Conservation (phyloP, 805 yeast genomes). For the Schizosaccharomyces osmophilus region DNA sequence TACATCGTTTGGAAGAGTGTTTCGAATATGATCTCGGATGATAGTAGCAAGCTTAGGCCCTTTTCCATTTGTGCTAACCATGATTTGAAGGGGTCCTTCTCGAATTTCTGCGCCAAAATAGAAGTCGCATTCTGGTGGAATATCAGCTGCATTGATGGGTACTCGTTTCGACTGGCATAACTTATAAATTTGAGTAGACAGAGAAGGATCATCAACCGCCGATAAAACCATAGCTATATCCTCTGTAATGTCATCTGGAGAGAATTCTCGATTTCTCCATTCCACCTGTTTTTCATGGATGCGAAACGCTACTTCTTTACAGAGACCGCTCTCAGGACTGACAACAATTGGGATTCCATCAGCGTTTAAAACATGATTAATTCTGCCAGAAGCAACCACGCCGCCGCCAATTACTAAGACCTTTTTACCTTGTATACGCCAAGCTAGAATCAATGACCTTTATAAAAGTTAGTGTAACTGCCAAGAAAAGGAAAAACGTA, state of each 20-base stretch:
- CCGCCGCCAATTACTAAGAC: slow-evolving; percentile 59
- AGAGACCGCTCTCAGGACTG: slow-evolving; percentile 18
- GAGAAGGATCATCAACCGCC: slow-evolving; percentile 46
- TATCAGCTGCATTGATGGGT: slow-evolving; percentile 61
- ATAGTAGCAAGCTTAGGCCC: slow-evolving; percentile 51
- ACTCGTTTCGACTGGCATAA: slow-evolving; percentile 20
- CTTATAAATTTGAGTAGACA: slow-evolving; percentile 33
- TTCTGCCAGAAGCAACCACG: slow-evolving; percentile 50
- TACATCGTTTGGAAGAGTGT: slow-evolving; percentile 5
- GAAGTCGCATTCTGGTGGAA: slow-evolving; percentile 63
- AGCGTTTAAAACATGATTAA: slow-evolving; percentile 41
- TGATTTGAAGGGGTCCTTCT: slow-evolving; percentile 47
- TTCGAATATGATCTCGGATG: slow-evolving; percentile 30
- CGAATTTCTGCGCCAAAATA: slow-evolving; percentile 61
- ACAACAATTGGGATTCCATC: slow-evolving; percentile 48
- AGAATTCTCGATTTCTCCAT: slow-evolving; percentile 13
- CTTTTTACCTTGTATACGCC: slow-evolving; percentile 22
- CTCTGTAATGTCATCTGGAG: slow-evolving; percentile 15
- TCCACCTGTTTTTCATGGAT: slow-evolving; percentile 17
- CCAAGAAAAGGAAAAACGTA: no score
- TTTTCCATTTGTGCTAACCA: slow-evolving; percentile 65
- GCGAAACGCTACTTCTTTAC: slow-evolving; percentile 14
- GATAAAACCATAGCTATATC: slow-evolving; percentile 43
- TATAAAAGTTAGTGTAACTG: not conserved
- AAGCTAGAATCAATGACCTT: slow-evolving; percentile 41